phyloP scores from a whole-genome alignment of 2,329 filamentous ascomycete species.

The Fulvia fulva region DNA sequence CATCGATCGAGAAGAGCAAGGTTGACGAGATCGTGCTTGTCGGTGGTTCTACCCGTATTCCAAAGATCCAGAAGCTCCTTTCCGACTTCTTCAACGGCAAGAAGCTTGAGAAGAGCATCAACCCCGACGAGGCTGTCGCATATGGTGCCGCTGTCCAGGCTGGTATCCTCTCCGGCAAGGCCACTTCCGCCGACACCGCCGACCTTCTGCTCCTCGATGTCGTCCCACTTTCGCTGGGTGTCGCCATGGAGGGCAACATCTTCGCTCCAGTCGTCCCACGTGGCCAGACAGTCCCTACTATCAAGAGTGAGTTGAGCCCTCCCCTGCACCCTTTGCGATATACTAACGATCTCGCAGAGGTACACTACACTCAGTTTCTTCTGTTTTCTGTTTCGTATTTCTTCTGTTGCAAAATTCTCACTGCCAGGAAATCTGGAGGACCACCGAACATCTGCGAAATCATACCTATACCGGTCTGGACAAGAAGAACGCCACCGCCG shows the following conservation, averaged over 20 bases:
- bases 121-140: conserved; percentile 98
- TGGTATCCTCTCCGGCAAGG: conserved; percentile 97
- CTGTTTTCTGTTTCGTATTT: not conserved
- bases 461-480: too few relatives aligned
- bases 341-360: conserved; percentile 4
- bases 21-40: conserved; percentile 99
- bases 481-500: too few relatives aligned
- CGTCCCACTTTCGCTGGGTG: conserved; percentile 91
- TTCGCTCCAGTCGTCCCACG: conserved; percentile 85
- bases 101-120: conserved; percentile 99
- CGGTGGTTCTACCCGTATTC: conserved; percentile 98
- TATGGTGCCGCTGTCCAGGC: conserved; percentile 99
- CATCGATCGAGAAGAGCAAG: conserved; percentile 77
- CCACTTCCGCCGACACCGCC: conserved; percentile 86
- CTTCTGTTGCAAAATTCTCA: not conserved
- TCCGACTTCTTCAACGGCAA: conserved; percentile 99
- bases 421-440: not conserved
- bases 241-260: conserved; percentile 99
- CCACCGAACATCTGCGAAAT: too few relatives aligned
- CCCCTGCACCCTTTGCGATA: not conserved
- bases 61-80: conserved; percentile 97
- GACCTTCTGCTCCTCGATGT: conserved; percentile 96
- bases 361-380: not conserved
- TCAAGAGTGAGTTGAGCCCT: not conserved
- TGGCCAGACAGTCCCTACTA: conserved; percentile 36